These are phyloP conservation scores for Globisporangium rhizosaccharum DNA, from an alignment of 352 stramenopile genomes.

Conservation along the genomic window DNA sequence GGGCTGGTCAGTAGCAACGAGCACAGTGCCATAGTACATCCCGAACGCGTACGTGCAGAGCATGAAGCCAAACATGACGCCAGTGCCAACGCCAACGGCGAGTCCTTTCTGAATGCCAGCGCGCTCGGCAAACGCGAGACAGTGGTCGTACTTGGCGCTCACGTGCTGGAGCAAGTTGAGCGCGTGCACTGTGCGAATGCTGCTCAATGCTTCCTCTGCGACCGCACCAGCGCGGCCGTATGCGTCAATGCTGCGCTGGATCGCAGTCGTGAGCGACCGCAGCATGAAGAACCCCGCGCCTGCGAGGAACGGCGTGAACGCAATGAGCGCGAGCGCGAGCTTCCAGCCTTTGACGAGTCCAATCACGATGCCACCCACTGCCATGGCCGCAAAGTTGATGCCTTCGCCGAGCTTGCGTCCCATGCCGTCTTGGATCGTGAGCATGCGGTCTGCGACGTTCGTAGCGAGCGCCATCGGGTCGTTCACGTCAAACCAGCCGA, in stretches of 20 bases:
- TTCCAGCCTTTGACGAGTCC: conserved; percentile 64
- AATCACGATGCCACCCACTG: conserved; percentile 53
- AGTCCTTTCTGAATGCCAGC: conserved; percentile 49
- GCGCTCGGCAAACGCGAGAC: conserved; percentile 32
- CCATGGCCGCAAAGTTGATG: conserved; percentile 61
- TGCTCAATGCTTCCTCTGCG: conserved; percentile 63
- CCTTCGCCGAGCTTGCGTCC: conserved; percentile 55
- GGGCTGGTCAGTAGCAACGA: conserved; percentile 52
- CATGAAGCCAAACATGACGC: conserved; percentile 58
- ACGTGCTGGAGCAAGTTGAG: conserved; percentile 67
- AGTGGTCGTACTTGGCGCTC: conserved; percentile 47
- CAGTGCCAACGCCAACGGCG: conserved; percentile 50
- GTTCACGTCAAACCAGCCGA: conserved; percentile 46
- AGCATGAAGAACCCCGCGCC: conserved; percentile 48
- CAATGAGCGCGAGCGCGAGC: conserved; percentile 63
- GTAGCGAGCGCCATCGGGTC: conserved; percentile 27
- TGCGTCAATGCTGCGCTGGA: conserved; percentile 43
- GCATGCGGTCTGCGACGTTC: conserved; percentile 22
- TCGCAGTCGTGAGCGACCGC: conserved; percentile 39
- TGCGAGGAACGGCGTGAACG: conserved; percentile 64
- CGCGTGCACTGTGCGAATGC: conserved; percentile 74
- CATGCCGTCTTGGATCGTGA: conserved; percentile 66
- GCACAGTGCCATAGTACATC: conserved; percentile 73
- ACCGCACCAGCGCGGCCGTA: conserved; percentile 61
- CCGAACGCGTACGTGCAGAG: conserved; percentile 72